phyloP scores from a whole-genome alignment of 179 eudicot species.

The Silene noctiflora region DNA sequence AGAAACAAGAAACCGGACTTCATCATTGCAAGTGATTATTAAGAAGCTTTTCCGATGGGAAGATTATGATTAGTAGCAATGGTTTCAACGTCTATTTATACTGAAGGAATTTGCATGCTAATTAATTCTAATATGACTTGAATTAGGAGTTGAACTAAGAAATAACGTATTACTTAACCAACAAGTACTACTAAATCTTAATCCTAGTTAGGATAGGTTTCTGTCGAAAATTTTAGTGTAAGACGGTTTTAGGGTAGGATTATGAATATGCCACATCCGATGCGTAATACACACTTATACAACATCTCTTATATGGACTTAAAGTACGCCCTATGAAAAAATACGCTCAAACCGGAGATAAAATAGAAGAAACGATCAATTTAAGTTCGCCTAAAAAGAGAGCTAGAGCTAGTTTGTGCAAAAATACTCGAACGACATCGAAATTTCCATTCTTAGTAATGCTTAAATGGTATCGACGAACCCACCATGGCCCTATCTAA shows the following conservation, averaged over 20 bases:
- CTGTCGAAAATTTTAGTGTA: background rate
- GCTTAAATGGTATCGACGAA: too few species aligned
- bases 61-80: background rate
- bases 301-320: too few species aligned
- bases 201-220: background rate
- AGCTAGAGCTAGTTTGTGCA: background rate
- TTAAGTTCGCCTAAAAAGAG: background rate
- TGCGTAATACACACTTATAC: too few species aligned
- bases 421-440: too few species aligned
- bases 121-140: background rate
- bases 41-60: background rate
- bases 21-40: background rate
- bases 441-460: too few species aligned
- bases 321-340: background rate
- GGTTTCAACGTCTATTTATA: slow-evolving; percentile 1
- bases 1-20: slow-evolving; percentile 7
- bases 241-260: background rate
- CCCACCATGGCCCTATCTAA: too few species aligned
- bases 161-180: background rate
- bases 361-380: background rate
- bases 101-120: background rate
- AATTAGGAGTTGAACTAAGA: background rate
- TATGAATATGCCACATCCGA: too few species aligned
- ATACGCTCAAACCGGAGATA: background rate
- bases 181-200: background rate